phyloP scores from a whole-genome alignment of 2,329 filamentous ascomycete species.

The Colletotrichum filicis region DNA sequence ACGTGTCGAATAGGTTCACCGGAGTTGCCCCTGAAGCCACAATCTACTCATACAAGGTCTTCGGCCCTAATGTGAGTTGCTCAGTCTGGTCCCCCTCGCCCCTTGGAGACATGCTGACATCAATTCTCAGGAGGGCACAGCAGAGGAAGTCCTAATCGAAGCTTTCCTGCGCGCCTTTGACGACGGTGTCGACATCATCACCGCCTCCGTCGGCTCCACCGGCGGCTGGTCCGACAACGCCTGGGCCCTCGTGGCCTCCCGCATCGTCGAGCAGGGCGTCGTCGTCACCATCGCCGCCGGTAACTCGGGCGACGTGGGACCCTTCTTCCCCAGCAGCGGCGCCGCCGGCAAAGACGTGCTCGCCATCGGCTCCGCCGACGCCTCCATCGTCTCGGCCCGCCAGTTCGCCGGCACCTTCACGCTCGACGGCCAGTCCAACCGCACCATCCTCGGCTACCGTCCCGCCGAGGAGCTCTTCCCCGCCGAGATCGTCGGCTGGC shows the following conservation, averaged over 20 bases:
- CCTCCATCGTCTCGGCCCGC: constrained; percentile 25
- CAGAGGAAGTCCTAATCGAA: constrained; percentile 32
- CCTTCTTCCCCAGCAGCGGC: constrained; percentile 40
- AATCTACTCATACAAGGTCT: constrained; percentile 33
- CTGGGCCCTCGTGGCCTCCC: constrained; percentile 53
- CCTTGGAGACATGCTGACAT: background rate
- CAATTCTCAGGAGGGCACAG: constrained; percentile 1
- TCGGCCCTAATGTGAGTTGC: constrained; percentile 18
- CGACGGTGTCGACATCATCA: constrained; percentile 35
- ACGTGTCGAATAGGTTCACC: constrained; percentile 12
- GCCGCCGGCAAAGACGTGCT: constrained; percentile 41
- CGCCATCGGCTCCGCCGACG: constrained; percentile 37
- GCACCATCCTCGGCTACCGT: constrained; percentile 40
- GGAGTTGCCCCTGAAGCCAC: constrained; percentile 32
- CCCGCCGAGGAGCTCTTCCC: constrained; percentile 38
- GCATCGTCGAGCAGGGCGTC: constrained; percentile 48
- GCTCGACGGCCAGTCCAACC: constrained; percentile 37
- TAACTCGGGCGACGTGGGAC: constrained; percentile 35
- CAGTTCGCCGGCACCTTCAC: constrained; percentile 38
- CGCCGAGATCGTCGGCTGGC: constrained; percentile 37
- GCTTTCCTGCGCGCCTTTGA: constrained; percentile 32
- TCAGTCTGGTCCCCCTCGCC: background rate
- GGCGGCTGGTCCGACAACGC: constrained; percentile 50
- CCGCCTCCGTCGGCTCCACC: constrained; percentile 24
- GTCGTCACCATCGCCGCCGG: constrained; percentile 38